Conservation (phyloP, 2,329 filamentous ascomycete genomes). For the Xylaria sp. region DNA sequence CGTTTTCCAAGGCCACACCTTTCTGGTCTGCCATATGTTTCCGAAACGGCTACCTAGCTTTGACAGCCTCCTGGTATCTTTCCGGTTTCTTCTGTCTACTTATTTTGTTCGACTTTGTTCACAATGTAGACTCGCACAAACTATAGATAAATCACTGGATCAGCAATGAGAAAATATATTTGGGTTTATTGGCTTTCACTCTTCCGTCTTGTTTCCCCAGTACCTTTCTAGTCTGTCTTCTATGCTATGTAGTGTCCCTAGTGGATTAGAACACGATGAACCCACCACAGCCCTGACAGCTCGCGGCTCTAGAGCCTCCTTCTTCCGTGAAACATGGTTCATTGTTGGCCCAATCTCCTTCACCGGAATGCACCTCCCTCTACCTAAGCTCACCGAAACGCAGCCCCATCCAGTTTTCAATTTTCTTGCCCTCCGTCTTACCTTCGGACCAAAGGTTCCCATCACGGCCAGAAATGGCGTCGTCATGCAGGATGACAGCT, state of each 20-base stretch:
- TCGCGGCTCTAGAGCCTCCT: neutral
- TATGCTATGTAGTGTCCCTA: neutral
- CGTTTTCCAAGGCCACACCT: too few relatives aligned
- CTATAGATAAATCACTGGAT: slow-evolving; percentile 25
- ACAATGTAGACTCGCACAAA: slow-evolving; percentile 19
- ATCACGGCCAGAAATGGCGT: neutral
- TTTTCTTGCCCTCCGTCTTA: neutral
- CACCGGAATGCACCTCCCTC: too few relatives aligned
- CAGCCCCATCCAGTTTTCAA: neutral
- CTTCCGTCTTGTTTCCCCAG: too few relatives aligned
- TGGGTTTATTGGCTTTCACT: neutral
- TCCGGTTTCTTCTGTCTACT: slow-evolving; percentile 8
- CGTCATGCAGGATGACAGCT: neutral
- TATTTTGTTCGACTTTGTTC: neutral
- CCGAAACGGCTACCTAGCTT: neutral
- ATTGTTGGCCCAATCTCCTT: neutral
- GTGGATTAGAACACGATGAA: neutral
- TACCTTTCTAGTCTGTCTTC: neutral
- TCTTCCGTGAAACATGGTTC: neutral
- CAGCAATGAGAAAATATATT: slow-evolving; percentile 22
- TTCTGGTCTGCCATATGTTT: too few relatives aligned
- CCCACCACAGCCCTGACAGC: neutral
- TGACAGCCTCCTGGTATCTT: neutral
- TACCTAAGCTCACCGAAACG: neutral
- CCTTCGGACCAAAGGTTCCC: too few relatives aligned